Conservation (phyloP, 2,329 filamentous ascomycete genomes). For the Arthroderma sp. region DNA sequence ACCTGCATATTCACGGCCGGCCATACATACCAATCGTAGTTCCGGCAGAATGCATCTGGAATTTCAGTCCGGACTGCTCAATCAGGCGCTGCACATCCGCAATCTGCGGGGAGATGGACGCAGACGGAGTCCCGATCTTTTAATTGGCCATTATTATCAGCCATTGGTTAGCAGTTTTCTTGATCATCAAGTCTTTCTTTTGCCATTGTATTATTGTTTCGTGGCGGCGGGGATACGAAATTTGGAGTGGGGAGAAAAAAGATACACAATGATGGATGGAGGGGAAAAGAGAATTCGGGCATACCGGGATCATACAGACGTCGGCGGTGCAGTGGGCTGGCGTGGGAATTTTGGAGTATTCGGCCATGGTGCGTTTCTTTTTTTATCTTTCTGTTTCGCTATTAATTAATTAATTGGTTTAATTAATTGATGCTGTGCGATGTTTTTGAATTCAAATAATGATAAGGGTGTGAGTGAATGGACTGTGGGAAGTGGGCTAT, state of each 20-base stretch:
- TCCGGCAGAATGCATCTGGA: constrained; percentile 84
- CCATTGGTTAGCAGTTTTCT: neutral
- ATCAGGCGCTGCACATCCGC: constrained; percentile 80
- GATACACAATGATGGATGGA: neutral
- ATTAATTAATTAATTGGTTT: too few species aligned
- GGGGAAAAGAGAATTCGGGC: constrained; percentile 17
- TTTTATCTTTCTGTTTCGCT: too few species aligned
- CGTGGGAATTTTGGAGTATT: constrained; percentile 32
- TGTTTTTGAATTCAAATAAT: too few species aligned
- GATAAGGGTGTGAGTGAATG: too few species aligned
- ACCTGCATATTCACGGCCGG: neutral
- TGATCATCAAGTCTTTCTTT: neutral
- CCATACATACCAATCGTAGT: constrained; percentile 67
- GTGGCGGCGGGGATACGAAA: neutral
- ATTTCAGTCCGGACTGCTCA: constrained; percentile 64
- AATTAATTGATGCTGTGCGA: too few species aligned
- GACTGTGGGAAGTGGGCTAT: too few species aligned
- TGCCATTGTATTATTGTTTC: neutral
- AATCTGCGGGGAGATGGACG: constrained; percentile 69
- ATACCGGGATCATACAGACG: constrained; percentile 77
- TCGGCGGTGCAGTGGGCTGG: constrained; percentile 70
- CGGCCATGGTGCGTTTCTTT: constrained; percentile 1
- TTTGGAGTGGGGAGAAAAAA: neutral
- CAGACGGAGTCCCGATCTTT: constrained; percentile 64
- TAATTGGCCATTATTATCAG: neutral